These are phyloP conservation scores for Microthlaspi erraticum DNA, from an alignment of 345 rosid species.

Conservation along the genomic window DNA sequence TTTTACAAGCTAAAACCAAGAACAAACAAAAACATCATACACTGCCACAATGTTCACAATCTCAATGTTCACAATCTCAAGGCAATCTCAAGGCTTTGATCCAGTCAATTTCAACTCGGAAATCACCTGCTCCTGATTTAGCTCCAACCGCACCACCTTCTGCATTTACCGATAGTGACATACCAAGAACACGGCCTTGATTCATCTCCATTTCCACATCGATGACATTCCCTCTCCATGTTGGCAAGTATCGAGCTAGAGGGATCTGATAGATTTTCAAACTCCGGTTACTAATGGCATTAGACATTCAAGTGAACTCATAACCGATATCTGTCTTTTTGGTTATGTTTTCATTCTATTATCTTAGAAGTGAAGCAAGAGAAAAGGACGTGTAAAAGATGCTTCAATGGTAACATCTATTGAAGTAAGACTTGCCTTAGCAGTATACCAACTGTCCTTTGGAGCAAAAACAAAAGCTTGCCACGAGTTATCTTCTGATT, in stretches of 20 bases:
- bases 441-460: conserved; percentile 75
- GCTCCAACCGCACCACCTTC: conserved; percentile 83
- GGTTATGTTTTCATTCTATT: neutral
- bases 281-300: conserved; percentile 6
- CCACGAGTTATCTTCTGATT: conserved; percentile 96
- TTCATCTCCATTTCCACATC: conserved; percentile 88
- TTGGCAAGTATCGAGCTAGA: conserved; percentile 73
- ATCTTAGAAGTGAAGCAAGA: neutral
- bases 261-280: conserved; percentile 66
- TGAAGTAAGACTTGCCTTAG: conserved; percentile 59
- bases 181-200: conserved; percentile 77
- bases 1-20: conserved; percentile 26
- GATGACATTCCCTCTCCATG: conserved; percentile 95
- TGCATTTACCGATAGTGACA: conserved; percentile 90
- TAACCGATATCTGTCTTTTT: neutral
- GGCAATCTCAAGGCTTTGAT: conserved; percentile 68
- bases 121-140: conserved; percentile 83
- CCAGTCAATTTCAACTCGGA: conserved; percentile 84
- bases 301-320: conserved; percentile 15
- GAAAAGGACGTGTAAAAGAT: conserved; percentile 5
- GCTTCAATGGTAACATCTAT: conserved; percentile 14
- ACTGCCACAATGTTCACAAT: conserved; percentile 17
- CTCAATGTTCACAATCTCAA: conserved; percentile 22
- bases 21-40: conserved; percentile 29
- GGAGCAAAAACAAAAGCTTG: conserved; percentile 85